Conservation (phyloP, 352 stramenopile genomes). For the Pythium angustatum region DNA sequence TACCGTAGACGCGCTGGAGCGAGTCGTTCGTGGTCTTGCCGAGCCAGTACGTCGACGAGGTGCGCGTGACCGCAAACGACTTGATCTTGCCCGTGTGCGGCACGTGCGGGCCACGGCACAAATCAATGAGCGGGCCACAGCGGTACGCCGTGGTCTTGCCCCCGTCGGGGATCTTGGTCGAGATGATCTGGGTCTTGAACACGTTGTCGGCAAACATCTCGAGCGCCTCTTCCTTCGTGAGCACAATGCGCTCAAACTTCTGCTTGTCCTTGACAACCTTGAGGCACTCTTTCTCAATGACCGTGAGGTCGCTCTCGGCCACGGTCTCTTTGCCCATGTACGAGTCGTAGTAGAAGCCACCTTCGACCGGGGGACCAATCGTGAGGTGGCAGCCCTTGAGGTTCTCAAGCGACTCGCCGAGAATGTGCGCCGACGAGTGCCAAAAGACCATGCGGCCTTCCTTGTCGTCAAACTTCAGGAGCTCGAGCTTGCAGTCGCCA, state of each 20-base stretch:
- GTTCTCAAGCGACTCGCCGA: constrained; percentile 97
- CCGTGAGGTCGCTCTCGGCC: constrained; percentile 62
- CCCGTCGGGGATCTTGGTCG: constrained; percentile 95
- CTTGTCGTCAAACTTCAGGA: constrained; percentile 98
- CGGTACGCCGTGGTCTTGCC: constrained; percentile 96
- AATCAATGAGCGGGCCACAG: constrained; percentile 97
- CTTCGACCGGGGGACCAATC: constrained; percentile 93
- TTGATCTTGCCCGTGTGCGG: constrained; percentile 89
- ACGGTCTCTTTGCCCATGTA: constrained; percentile 94
- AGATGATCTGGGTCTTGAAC: constrained; percentile 97
- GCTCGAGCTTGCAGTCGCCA: constrained; percentile 94
- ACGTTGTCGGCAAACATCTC: constrained; percentile 99
- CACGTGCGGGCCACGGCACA: constrained; percentile 96
- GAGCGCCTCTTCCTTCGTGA: constrained; percentile 93
- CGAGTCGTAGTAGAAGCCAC: constrained; percentile 99
- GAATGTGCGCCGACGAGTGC: constrained; percentile 99
- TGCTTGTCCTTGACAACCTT: constrained; percentile 95
- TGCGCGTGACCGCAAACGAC: constrained; percentile 94
- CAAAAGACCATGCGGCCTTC: constrained; percentile 92
- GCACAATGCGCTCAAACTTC: constrained; percentile 93
- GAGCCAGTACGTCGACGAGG: constrained; percentile 97
- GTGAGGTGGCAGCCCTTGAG: constrained; percentile 94
- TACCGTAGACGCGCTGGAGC: constrained; percentile 97
- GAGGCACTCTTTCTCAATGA: constrained; percentile 92
- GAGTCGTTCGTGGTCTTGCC: constrained; percentile 97